phyloP scores from a whole-genome alignment of 148 eudicot species.

The Spergularia marina region DNA sequence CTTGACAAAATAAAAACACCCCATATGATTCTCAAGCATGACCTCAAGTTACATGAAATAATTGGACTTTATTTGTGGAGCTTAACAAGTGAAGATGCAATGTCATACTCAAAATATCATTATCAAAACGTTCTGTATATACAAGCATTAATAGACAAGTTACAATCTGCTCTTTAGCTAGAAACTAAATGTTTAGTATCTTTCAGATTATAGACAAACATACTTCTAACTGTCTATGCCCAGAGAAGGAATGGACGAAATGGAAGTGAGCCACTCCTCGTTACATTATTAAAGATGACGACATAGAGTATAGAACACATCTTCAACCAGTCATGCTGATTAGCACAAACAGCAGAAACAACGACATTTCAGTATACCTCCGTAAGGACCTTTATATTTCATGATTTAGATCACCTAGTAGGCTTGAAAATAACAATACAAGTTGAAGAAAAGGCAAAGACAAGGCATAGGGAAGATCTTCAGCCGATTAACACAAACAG shows the following conservation, averaged over 20 bases:
- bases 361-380: background rate
- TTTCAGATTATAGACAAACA: no score
- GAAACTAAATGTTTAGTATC: no score
- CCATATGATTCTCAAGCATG: background rate
- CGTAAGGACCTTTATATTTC: background rate
- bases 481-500: no score
- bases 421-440: background rate
- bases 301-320: background rate
- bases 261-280: background rate
- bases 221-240: no score
- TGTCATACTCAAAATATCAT: background rate
- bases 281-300: background rate
- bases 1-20: background rate
- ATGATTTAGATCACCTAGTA: background rate
- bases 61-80: background rate
- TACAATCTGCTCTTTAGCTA: background rate
- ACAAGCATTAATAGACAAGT: background rate
- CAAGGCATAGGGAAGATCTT: no score
- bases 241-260: background rate
- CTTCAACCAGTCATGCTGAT: background rate
- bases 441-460: background rate
- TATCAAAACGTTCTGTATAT: no score
- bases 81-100: background rate
- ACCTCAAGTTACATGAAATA: background rate
- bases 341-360: background rate